Base-by-base conservation (phyloP, 768 basidiomycete species). In the Imleria badia region DNA sequence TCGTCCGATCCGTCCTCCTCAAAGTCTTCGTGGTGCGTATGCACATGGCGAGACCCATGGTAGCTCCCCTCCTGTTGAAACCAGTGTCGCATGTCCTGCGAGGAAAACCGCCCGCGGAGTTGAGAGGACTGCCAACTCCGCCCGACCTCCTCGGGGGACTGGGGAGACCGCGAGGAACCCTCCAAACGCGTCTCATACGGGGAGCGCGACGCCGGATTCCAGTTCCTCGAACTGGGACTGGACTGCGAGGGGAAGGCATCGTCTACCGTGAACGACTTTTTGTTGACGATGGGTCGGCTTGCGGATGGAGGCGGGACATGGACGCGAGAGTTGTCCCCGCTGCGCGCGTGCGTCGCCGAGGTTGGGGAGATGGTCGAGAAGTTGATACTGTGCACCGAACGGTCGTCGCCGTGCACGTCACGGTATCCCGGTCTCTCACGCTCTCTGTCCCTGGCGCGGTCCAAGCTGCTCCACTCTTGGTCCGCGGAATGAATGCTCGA, bases 101-200 rank as follows among this genome's bases (percentile, higher is more conserved):
- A 59, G 9, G 69, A 71, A 17, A 60, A 59, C n/a, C 66, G 62
- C 11, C 50, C 60, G 13, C 62, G 59, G 23, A 71, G 60, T 10
- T 61, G 57, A 8, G 68, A 54, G 15, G 69, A 56, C 34, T 72
- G 70, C 70, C 71, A 71, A 39, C 68, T 70, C 1, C 66, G 68
- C 9, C 51, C 53, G 33, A 48, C 47, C 1, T 71, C 71, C 19
- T 72, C 69, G 9, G 70, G 59, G 3, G 66, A 62, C 40, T 70
- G 70, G 1, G 71, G 62, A 9, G 69, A 71, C 14, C 69, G 71
- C 5, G 66, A 61, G 1, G 60, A 56, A 10, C 60, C 59, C 15
- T 72, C 71, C 57, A 60, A 66, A 14, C 67, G 71, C 5, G 55
- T 43, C 19, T 72, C 68, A n/a, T 60, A 61, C 13, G 69, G 63